Conservation (phyloP, 371 early-diverging fungal genomes). For the Mortierella sp. region DNA sequence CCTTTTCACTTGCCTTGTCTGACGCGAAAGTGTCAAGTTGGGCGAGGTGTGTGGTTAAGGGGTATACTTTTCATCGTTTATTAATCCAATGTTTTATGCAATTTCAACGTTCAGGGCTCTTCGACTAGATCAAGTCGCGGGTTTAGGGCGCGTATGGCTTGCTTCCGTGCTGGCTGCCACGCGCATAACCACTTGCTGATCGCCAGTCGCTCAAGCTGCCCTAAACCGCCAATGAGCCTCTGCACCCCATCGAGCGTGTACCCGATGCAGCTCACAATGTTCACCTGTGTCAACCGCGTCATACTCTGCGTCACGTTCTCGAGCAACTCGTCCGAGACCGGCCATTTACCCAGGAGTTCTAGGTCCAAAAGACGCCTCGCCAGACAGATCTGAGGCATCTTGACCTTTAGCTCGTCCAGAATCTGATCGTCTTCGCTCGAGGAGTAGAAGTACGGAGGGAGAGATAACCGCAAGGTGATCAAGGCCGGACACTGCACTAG, state of each 20-base stretch:
- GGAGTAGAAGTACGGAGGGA: conserved; percentile 50
- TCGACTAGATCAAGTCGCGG: conserved; percentile 19
- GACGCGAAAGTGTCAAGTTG: conserved; percentile 2
- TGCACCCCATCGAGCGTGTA: conserved; percentile 32
- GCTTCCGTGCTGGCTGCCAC: background rate
- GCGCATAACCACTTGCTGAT: conserved; percentile 37
- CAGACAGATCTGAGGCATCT: conserved; percentile 30
- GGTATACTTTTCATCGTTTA: background rate
- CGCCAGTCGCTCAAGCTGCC: conserved; percentile 22
- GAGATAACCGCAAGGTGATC: conserved; percentile 27
- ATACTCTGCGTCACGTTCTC: conserved; percentile 19
- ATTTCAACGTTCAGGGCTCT: conserved; percentile 2
- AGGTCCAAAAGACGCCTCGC: conserved; percentile 38
- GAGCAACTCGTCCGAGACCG: conserved; percentile 38
- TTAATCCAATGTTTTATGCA: background rate
- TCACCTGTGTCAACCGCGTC: conserved; percentile 28
- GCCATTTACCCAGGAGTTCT: conserved; percentile 55
- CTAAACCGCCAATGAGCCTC: background rate
- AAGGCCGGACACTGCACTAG: conserved; percentile 36
- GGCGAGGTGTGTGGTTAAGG: background rate
- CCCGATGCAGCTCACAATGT: conserved; percentile 29
- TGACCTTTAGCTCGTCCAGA: conserved; percentile 17
- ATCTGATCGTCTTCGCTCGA: conserved; percentile 40
- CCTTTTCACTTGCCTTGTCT: background rate
- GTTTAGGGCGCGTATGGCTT: conserved; percentile 10